Conservation (phyloP, 2,329 filamentous ascomycete genomes). For the Periglandula ipomoeae region DNA sequence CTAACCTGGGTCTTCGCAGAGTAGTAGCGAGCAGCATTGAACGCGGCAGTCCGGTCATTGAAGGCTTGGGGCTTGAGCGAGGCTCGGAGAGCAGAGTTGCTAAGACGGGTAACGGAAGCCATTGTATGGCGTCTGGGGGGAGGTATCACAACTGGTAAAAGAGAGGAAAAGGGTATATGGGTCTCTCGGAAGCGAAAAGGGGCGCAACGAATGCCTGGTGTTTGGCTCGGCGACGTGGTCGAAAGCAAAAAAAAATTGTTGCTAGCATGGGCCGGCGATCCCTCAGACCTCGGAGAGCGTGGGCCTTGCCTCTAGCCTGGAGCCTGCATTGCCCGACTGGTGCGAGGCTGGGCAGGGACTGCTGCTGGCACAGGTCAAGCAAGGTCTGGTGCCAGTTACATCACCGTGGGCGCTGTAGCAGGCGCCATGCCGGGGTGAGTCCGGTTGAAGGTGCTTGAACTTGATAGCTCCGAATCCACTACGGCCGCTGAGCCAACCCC, state of each 20-base stretch:
- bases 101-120: conserved; percentile 75
- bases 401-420: too few relatives aligned
- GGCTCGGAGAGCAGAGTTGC: conserved; percentile 73
- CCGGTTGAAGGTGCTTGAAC: too few relatives aligned
- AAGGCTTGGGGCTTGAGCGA: conserved; percentile 60
- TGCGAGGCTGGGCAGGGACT: too few relatives aligned
- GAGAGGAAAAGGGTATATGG: conserved; percentile 22
- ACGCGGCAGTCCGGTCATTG: conserved; percentile 59
- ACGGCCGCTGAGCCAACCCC: background rate
- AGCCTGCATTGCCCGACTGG: too few relatives aligned
- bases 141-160: conserved; percentile 18
- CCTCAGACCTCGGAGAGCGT: conserved; percentile 5
- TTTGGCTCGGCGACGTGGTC: background rate
- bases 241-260: background rate
- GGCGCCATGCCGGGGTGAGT: too few relatives aligned
- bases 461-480: background rate
- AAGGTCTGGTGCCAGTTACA: too few relatives aligned
- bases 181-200: conserved; percentile 1
- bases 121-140: conserved; percentile 41
- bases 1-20: conserved; percentile 88
- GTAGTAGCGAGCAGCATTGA: conserved; percentile 82
- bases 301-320: background rate
- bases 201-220: background rate
- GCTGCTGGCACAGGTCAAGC: too few relatives aligned
- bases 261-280: conserved; percentile 7